These are phyloP conservation scores for Talaromyces liani DNA, from an alignment of 495 filamentous ascomycete genomes.

Conservation along the genomic window DNA sequence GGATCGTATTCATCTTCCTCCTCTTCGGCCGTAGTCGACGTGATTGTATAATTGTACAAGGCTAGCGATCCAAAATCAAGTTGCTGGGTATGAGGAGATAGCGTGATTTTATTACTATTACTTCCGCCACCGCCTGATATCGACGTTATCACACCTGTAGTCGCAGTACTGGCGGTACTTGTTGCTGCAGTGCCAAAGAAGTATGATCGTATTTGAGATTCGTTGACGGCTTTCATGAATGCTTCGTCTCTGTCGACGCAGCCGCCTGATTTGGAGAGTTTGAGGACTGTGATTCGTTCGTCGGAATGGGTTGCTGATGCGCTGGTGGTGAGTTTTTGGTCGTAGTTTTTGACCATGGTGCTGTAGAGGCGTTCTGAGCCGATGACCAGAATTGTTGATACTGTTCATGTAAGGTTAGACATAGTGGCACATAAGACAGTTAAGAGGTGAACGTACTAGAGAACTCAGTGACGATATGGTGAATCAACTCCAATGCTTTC, in stretches of 20 bases:
- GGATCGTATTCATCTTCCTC: slow-evolving; percentile 41
- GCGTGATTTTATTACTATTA: slow-evolving; percentile 47
- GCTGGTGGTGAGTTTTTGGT: slow-evolving; percentile 51
- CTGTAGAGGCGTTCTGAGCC: slow-evolving; percentile 77
- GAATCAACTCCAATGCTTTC: slow-evolving; percentile 63
- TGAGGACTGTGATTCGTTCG: slow-evolving; percentile 65
- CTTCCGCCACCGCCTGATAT: not conserved
- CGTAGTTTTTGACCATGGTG: slow-evolving; percentile 68
- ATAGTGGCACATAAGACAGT: not conserved
- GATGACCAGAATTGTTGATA: slow-evolving; percentile 74
- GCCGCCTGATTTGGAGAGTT: slow-evolving; percentile 80
- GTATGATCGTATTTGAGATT: slow-evolving; percentile 77
- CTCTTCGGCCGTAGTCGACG: slow-evolving; percentile 33
- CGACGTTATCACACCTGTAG: not conserved
- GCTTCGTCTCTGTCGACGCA: slow-evolving; percentile 71
- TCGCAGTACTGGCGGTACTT: slow-evolving; percentile 11
- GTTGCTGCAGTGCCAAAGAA: slow-evolving; percentile 73
- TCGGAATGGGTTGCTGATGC: slow-evolving; percentile 35
- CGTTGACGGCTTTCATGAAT: slow-evolving; percentile 63
- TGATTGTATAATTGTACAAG: slow-evolving; percentile 55
- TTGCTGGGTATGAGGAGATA: slow-evolving; percentile 79
- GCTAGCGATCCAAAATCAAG: slow-evolving; percentile 64
- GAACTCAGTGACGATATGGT: slow-evolving; percentile 83
- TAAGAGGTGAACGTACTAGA: slow-evolving; percentile 43
- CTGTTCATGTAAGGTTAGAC: slow-evolving; percentile 19